These are phyloP conservation scores for Saitozyma sp. DNA, from an alignment of 768 basidiomycete genomes.

Conservation along the genomic window DNA sequence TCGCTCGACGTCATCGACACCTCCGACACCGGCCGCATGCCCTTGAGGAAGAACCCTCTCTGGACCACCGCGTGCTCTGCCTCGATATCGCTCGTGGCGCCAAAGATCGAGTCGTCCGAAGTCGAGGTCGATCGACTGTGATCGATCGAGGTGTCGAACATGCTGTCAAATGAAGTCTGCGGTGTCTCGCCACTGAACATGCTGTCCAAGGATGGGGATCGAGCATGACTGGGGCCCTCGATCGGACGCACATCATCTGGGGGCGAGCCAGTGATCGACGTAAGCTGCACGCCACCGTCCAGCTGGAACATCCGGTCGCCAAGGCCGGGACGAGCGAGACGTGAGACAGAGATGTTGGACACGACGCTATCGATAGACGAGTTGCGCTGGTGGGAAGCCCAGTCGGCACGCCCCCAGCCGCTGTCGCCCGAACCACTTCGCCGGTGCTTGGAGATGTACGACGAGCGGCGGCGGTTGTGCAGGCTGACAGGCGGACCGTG, in stretches of 20 bases:
- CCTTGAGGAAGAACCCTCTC: slow-evolving; percentile 31
- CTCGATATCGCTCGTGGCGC: slow-evolving; percentile 5
- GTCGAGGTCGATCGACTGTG: neutral
- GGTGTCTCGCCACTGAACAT: slow-evolving; percentile 17
- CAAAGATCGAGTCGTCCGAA: slow-evolving; percentile 29
- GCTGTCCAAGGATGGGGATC: slow-evolving; percentile 18
- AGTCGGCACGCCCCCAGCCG: slow-evolving; percentile 35
- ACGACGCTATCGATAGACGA: slow-evolving; percentile 32
- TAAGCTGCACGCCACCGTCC: slow-evolving; percentile 38
- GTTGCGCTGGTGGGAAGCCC: slow-evolving; percentile 39
- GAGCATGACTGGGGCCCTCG: slow-evolving; percentile 3
- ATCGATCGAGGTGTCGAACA: slow-evolving; percentile 5
- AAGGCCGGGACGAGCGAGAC: slow-evolving; percentile 42
- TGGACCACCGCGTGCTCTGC: neutral
- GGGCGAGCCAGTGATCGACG: slow-evolving; percentile 41
- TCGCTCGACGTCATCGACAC: slow-evolving; percentile 22
- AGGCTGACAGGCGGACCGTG: slow-evolving; percentile 34
- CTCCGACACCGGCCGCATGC: slow-evolving; percentile 30
- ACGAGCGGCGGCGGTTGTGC: slow-evolving; percentile 28
- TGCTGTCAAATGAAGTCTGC: slow-evolving; percentile 8
- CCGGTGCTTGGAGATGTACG: slow-evolving; percentile 37
- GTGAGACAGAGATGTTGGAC: slow-evolving; percentile 23
- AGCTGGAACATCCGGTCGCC: slow-evolving; percentile 50
- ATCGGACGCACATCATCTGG: slow-evolving; percentile 13
- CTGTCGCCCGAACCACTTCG: slow-evolving; percentile 27